Conservation (phyloP, 1,284 basidiomycete species). For the Macrocystidia cucumis region DNA sequence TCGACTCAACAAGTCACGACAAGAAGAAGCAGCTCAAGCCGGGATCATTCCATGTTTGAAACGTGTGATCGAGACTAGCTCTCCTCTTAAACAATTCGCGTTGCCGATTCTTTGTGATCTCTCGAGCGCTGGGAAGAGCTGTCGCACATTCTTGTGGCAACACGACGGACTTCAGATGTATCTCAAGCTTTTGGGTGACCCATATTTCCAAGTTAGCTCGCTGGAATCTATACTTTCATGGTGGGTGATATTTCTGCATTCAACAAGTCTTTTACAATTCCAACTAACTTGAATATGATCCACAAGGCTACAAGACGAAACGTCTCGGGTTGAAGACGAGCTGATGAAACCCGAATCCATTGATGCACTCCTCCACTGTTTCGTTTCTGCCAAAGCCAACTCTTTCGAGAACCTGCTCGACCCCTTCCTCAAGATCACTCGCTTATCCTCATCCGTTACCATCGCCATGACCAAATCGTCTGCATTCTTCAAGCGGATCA, state of each 20-base stretch:
- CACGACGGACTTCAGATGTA: slow-evolving; percentile 82
- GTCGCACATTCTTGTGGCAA: slow-evolving; percentile 83
- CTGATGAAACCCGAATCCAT: slow-evolving; percentile 65
- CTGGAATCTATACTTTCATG: slow-evolving; percentile 89
- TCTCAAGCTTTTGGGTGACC: slow-evolving; percentile 79
- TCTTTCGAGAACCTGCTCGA: slow-evolving; percentile 95
- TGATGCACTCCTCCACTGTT: slow-evolving; percentile 75
- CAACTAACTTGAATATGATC: slow-evolving; percentile 11
- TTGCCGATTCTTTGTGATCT: slow-evolving; percentile 95
- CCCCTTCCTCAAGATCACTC: slow-evolving; percentile 85
- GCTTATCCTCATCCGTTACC: slow-evolving; percentile 71
- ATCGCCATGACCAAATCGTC: slow-evolving; percentile 71
- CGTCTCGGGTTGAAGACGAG: slow-evolving; percentile 86
- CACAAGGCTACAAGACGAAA: slow-evolving; percentile 89
- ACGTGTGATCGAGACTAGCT: slow-evolving; percentile 79
- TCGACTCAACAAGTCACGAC: slow-evolving; percentile 86
- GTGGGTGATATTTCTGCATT: slow-evolving; percentile 37
- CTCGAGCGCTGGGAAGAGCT: slow-evolving; percentile 88
- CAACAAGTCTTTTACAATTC: slow-evolving; percentile 22
- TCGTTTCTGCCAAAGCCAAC: slow-evolving; percentile 82
- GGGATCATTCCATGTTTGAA: slow-evolving; percentile 91
- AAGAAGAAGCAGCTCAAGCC: slow-evolving; percentile 95
- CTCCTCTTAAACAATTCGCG: slow-evolving; percentile 94
- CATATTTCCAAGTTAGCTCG: slow-evolving; percentile 94
- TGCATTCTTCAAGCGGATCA: slow-evolving; percentile 80